phyloP scores from a whole-genome alignment of 164 flowering plant genomes.

The Kalanchoe fedtschenkoi region DNA sequence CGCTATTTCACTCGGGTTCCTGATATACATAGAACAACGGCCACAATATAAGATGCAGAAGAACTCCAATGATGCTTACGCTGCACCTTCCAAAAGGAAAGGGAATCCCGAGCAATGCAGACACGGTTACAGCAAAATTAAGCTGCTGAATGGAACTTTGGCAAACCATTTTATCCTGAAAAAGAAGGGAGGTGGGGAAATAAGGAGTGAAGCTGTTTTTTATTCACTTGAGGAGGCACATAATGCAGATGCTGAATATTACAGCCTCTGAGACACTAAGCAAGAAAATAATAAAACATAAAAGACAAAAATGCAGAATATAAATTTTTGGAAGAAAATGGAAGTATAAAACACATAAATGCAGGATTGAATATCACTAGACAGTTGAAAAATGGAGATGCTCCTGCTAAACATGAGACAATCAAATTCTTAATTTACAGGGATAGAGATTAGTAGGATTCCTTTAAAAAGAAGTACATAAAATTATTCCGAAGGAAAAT shows the following conservation, averaged over 20 bases:
- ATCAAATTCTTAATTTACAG: too few species aligned
- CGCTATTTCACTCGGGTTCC: background rate
- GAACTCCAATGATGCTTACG: conserved; percentile 32
- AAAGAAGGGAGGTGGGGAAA: background rate
- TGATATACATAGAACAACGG: background rate
- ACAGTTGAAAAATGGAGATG: background rate
- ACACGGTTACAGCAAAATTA: conserved; percentile 87
- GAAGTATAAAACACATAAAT: too few species aligned
- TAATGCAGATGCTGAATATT: background rate
- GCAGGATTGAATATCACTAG: background rate
- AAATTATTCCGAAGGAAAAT: too few species aligned
- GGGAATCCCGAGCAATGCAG: conserved; percentile 84
- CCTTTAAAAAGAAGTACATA: too few species aligned
- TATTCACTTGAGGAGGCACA: background rate
- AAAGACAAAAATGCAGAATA: background rate
- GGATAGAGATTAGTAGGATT: too few species aligned
- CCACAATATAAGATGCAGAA: background rate
- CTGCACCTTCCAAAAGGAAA: conserved; percentile 99
- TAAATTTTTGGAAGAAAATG: too few species aligned
- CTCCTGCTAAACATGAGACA: too few species aligned
- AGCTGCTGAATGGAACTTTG: conserved; percentile 79
- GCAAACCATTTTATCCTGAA: conserved; percentile 57
- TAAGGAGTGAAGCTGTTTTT: background rate
- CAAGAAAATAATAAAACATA: background rate
- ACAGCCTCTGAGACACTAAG: background rate